A percentile compares a stretch with the other conserved stretches of the same genome.
These are phyloP conservation scores for Sporothrix mexicana DNA, from an alignment of 2,329 filamentous ascomycete species.

Conservation along the genomic window DNA sequence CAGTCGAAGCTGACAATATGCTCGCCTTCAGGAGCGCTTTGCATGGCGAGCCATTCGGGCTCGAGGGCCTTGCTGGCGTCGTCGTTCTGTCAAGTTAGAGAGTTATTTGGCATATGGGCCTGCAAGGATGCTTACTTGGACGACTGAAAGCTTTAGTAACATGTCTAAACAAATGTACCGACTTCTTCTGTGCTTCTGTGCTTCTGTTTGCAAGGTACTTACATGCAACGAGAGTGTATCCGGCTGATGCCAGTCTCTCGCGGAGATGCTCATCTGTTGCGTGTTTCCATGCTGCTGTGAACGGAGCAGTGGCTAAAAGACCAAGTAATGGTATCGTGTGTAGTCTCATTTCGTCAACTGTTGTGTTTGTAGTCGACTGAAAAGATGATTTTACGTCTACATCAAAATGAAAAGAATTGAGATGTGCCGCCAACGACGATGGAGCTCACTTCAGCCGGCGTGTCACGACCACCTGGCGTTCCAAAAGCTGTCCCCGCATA, in stretches of 20 bases:
- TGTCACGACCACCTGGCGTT: not conserved
- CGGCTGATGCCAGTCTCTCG: constrained; percentile 35
- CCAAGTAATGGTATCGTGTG: not conserved
- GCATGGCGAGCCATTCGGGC: constrained; percentile 45
- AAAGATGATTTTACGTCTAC: not conserved
- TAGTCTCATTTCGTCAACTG: not conserved
- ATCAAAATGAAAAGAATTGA: not conserved
- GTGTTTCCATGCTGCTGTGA: constrained; percentile 39
- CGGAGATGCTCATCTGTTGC: constrained; percentile 31
- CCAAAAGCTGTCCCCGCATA: constrained; percentile 11
- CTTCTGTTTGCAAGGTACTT: no score
- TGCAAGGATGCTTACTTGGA: constrained; percentile 9
- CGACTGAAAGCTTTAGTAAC: constrained; percentile 29
- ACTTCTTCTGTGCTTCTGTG: not conserved
- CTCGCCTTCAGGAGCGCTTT: constrained; percentile 38
- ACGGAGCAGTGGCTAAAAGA: not conserved
- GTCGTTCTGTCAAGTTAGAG: constrained; percentile 37
- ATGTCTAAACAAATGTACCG: not conserved
- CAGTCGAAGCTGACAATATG: constrained; percentile 51
- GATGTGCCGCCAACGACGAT: not conserved
- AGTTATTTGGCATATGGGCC: no score
- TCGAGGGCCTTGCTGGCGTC: constrained; percentile 45
- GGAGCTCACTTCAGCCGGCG: not conserved
- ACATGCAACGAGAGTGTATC: constrained; percentile 45
- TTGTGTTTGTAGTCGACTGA: not conserved